phyloP scores from a whole-genome alignment of 306 rosid genomes.

The Vigna radiata region DNA sequence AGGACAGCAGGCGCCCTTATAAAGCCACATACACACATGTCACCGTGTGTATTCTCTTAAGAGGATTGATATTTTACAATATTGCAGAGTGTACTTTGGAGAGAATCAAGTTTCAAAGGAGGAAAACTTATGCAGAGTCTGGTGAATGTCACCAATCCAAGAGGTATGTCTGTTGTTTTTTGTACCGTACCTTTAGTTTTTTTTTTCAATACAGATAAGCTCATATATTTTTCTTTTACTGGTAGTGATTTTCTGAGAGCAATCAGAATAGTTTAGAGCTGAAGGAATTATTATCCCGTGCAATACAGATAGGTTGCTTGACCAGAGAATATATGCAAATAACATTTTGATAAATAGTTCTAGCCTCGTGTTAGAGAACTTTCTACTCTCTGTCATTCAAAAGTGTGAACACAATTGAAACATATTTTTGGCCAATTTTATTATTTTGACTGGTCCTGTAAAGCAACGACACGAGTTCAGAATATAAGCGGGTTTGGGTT shows the following conservation, averaged over 20 bases:
- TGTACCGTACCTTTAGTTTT: not conserved
- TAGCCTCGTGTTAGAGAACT: conserved; percentile 12
- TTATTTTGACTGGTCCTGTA: conserved; percentile 17
- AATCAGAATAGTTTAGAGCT: conserved; percentile 29
- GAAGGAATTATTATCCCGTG: conserved; percentile 33
- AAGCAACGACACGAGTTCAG: conserved; percentile 20
- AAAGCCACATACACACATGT: not conserved
- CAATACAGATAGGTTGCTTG: conserved; percentile 29
- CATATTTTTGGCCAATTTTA: conserved; percentile 37
- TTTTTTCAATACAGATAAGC: conserved; percentile 18
- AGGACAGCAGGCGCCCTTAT: not conserved
- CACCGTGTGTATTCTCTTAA: conserved; percentile 27
- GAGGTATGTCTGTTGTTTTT: conserved; percentile 58
- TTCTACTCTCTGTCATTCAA: conserved; percentile 18
- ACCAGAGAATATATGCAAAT: conserved; percentile 32
- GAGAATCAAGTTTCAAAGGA: conserved; percentile 75
- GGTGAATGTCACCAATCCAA: conserved; percentile 57
- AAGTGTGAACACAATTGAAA: conserved; percentile 6
- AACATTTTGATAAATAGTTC: conserved; percentile 6
- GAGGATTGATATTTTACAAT: conserved; percentile 45
- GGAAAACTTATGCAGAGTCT: conserved; percentile 66
- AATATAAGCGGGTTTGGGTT: conserved; percentile 39
- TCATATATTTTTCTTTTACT: conserved; percentile 21
- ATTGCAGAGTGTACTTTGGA: conserved; percentile 72
- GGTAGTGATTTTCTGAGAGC: conserved; percentile 33